Percentiles rank a stretch among this genome's conserved stretches.
Conservation (phyloP, 805 yeast genomes). For the Starmerella floricola region DNA sequence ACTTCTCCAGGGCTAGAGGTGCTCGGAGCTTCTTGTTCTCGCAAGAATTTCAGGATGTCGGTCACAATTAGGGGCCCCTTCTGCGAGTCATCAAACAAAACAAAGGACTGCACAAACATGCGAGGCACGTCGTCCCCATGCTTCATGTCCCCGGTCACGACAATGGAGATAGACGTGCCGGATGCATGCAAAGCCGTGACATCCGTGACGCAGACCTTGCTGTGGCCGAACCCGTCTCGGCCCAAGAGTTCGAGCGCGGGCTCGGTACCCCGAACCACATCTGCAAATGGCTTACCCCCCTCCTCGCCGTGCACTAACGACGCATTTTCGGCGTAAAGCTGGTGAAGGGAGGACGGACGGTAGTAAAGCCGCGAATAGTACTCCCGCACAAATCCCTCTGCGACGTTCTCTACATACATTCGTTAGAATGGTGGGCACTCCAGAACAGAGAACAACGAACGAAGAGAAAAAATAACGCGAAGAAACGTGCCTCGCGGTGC, state of each 20-base stretch:
- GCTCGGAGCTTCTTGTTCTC: conserved; percentile 18
- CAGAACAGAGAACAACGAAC: not conserved
- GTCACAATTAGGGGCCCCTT: conserved; percentile 29
- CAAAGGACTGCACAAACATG: conserved; percentile 33
- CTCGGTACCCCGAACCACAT: conserved; percentile 24
- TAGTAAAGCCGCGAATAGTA: conserved; percentile 30
- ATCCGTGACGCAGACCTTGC: conserved; percentile 30
- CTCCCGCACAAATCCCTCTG: conserved; percentile 32
- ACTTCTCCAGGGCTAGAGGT: too few relatives aligned
- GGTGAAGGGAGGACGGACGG: conserved; percentile 26
- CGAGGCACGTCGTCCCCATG: conserved; percentile 23
- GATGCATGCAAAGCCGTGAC: conserved; percentile 30
- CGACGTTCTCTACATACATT: conserved; percentile 23
- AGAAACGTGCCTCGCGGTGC: too few relatives aligned
- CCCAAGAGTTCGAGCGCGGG: conserved; percentile 27
- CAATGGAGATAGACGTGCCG: conserved; percentile 29
- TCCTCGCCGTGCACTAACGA: conserved; percentile 31
- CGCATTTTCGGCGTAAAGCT: conserved; percentile 30
- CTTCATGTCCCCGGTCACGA: conserved; percentile 34
- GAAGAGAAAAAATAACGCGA: not conserved
- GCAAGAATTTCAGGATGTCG: conserved; percentile 31
- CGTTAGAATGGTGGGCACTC: too few relatives aligned
- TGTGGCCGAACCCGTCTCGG: conserved; percentile 24
- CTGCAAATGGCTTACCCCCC: conserved; percentile 25
- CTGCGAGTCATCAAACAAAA: conserved; percentile 24